A percentile compares a stretch with the other conserved stretches of the same genome.
Evolutionary conservation across 768 basidiomycete species (phyloP).

Genomic region (Cystofilobasidium macerans): DNA sequence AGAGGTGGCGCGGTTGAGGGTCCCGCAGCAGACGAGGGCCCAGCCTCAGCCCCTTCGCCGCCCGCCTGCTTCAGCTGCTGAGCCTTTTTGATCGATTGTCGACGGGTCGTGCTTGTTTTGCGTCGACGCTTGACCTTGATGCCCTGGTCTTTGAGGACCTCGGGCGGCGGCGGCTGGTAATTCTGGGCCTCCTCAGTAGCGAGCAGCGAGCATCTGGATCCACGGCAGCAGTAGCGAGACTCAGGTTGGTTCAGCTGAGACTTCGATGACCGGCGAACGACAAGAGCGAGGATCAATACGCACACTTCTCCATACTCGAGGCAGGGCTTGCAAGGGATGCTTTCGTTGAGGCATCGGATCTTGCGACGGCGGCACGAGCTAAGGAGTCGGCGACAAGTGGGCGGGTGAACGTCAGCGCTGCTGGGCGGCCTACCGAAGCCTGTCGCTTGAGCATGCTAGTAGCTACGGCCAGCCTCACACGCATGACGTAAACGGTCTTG

Average conservation of each 20-base stretch:
- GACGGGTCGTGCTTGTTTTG: neutral
- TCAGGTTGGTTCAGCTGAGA: neutral
- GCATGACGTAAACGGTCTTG: too few species aligned
- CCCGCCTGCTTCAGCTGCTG: neutral
- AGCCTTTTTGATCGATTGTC: neutral
- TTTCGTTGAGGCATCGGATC: conserved; percentile 3
- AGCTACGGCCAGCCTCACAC: too few species aligned
- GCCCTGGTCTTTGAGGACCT: conserved; percentile 1
- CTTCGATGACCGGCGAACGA: neutral
- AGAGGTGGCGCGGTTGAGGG: too few species aligned
- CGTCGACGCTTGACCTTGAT: conserved; percentile 3
- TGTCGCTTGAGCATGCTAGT: too few species aligned
- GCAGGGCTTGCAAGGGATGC: neutral
- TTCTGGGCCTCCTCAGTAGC: neutral
- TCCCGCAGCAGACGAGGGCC: too few species aligned
- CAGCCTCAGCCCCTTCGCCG: neutral
- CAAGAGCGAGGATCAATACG: neutral
- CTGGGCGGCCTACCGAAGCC: too few species aligned
- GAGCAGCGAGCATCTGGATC: neutral
- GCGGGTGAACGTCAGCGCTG: neutral
- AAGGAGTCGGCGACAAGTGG: neutral
- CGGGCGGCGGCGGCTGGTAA: neutral
- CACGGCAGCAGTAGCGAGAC: neutral
- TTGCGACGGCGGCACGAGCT: neutral
- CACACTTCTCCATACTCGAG: neutral